Base-by-base conservation (phyloP, 2,329 filamentous ascomycete genomes). In the Fonsecaea monophora region DNA sequence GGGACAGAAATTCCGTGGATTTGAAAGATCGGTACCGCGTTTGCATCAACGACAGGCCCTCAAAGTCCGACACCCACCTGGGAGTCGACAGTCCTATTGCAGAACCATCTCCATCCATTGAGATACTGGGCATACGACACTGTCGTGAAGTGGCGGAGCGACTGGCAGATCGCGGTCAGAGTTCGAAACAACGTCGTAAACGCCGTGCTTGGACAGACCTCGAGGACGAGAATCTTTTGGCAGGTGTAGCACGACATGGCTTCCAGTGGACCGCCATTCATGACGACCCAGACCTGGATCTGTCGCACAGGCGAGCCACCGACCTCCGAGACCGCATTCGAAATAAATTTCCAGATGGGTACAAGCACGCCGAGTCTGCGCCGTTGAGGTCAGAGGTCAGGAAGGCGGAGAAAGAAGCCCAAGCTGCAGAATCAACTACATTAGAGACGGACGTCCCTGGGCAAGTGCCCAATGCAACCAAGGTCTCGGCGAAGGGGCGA, bases 261-360 rank as follows among this genome's bases (percentile, higher is more conserved):
- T 83, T 86, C 58, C 80, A 84, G 50, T 90, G 87, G 87, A 86
- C 85, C 10, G 75, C 80, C 6, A 89, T 90, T 60, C 81, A 83
- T 67, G 81, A 85, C 64, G 86, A 89, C 66, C 76, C 77, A 13
- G 78, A 82, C 5, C 75, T 89, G 2, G 80, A 82, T 12, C 80
- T 89, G 53, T 73, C 75, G 9, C 79, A 83, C 69, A 81, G 87
- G 50, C 82, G 82, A 53, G 80, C 85, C 15, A 87, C 86, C 1
- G 87, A 89, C 72, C 73, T 90, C 13, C 81, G 87, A 37, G 87
- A 89, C 74, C 83, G 87, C 3, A 87, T 89, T 69, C 81, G 87
- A 15, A 87, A 85, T 7, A 82, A 82, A 37, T 89, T 84, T 70
- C 86, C 87, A 0, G 81, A 87, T 35, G 79, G 82, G 18, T 89